Conservation (phyloP, 495 filamentous ascomycete species). For the Astrothelium subdiscretum region DNA sequence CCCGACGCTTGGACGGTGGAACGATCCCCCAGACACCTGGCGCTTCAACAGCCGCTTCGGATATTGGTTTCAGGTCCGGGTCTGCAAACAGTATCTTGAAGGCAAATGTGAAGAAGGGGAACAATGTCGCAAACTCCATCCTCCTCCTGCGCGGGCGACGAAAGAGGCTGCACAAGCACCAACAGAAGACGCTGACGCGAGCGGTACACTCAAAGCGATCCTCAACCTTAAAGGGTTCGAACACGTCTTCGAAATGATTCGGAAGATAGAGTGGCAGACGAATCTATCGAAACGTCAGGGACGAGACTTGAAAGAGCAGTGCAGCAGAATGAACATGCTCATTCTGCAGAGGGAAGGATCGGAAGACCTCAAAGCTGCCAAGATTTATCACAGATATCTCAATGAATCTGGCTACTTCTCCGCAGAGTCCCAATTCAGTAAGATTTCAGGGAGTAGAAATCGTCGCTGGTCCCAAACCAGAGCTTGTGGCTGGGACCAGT, state of each 20-base stretch:
- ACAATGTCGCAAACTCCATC: not conserved
- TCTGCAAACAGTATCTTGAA: not conserved
- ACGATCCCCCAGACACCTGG: not conserved
- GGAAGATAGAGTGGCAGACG: not conserved
- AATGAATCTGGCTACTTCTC: not conserved
- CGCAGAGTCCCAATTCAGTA: not conserved
- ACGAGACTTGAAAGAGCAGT: not conserved
- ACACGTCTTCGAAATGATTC: not conserved
- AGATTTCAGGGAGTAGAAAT: not conserved
- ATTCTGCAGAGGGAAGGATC: not conserved
- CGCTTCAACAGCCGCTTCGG: not conserved
- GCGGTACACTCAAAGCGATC: not conserved
- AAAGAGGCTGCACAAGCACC: not conserved
- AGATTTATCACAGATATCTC: not conserved
- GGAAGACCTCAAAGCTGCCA: not conserved
- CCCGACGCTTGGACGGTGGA: not conserved
- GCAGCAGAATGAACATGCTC: not conserved
- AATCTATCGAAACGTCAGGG: not conserved
- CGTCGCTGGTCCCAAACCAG: not conserved
- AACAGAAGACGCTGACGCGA: not conserved
- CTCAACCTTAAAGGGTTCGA: not conserved
- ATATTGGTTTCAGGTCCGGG: not conserved
- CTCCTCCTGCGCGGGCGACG: not conserved
- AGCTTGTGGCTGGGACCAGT: too few species aligned
- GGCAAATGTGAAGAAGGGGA: not conserved